A percentile compares a stretch with the other conserved stretches of the same genome.
These are phyloP conservation scores for Oryza coarctata DNA, from an alignment of 176 grass and related monocot species.

Conservation along the genomic window DNA sequence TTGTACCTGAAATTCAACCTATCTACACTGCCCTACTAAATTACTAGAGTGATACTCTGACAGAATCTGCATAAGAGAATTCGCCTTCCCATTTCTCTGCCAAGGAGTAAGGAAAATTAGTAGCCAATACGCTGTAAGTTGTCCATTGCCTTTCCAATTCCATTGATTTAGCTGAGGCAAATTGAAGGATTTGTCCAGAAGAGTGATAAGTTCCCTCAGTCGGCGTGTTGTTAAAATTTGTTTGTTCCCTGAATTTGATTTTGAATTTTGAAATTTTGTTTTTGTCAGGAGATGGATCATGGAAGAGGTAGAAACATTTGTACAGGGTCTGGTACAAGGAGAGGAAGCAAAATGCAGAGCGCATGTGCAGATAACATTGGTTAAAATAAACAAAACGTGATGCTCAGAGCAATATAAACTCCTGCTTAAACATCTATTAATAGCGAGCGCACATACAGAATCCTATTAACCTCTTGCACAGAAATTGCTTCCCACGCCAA, in stretches of 20 bases:
- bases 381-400: not conserved
- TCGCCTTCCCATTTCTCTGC: not conserved
- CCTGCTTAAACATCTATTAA: not conserved
- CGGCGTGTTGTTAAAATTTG: not conserved
- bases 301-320: not conserved
- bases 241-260: not conserved
- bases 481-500: not conserved
- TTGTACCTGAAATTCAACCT: constrained; percentile 50
- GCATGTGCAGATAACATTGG: not conserved
- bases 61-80: constrained; percentile 40
- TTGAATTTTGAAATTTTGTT: not conserved
- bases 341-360: not conserved
- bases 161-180: not conserved
- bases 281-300: not conserved
- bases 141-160: not conserved
- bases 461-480: not conserved
- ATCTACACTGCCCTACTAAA: constrained; percentile 30
- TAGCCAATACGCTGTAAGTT: not conserved
- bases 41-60: not conserved
- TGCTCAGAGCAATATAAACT: not conserved
- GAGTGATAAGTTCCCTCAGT: not conserved
- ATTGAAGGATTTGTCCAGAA: not conserved
- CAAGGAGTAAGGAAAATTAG: constrained; percentile 24
- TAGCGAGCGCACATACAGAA: not conserved
- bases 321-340: not conserved